Evolutionary conservation across 2,329 filamentous ascomycete species (phyloP).

Genomic region (Hysterium pulicare): DNA sequence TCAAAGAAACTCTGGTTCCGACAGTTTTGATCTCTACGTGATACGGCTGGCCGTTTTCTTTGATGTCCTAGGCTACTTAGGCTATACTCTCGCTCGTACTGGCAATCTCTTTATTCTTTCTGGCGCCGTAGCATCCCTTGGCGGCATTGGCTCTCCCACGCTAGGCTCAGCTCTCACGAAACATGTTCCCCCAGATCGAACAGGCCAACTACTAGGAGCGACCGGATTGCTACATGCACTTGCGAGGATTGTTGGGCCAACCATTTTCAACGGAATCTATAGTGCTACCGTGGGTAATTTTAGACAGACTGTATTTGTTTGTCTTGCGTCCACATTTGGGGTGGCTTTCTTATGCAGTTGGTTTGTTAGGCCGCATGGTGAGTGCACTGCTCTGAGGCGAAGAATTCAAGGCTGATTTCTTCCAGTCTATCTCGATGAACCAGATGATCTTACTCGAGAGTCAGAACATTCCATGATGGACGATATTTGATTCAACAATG

Average conservation of each 20-base stretch:
- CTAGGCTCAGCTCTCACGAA: conserved; percentile 84
- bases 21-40: conserved; percentile 71
- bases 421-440: conserved; percentile 4
- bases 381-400: conserved; percentile 36
- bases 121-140: conserved; percentile 71
- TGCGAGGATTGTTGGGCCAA: conserved; percentile 72
- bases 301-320: conserved; percentile 79
- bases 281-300: conserved; percentile 73
- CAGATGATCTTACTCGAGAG: too few relatives aligned
- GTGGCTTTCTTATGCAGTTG: conserved; percentile 64
- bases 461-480: too few relatives aligned
- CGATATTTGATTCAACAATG: too few relatives aligned
- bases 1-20: conserved; percentile 59
- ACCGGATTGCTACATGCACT: conserved; percentile 82
- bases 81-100: conserved; percentile 66
- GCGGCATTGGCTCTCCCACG: conserved; percentile 81
- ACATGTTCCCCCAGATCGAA: conserved; percentile 77
- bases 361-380: conserved; percentile 71
- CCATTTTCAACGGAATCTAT: conserved; percentile 84
- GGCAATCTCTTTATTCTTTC: conserved; percentile 65
- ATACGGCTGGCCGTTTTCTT: conserved; percentile 73
- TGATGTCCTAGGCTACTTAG: conserved; percentile 71
- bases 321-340: conserved; percentile 64
- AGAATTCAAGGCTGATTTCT: neutral
- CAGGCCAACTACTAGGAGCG: conserved; percentile 85